Base-by-base conservation (phyloP, 176 grass and related monocot species). In the Ensete ventricosum region DNA sequence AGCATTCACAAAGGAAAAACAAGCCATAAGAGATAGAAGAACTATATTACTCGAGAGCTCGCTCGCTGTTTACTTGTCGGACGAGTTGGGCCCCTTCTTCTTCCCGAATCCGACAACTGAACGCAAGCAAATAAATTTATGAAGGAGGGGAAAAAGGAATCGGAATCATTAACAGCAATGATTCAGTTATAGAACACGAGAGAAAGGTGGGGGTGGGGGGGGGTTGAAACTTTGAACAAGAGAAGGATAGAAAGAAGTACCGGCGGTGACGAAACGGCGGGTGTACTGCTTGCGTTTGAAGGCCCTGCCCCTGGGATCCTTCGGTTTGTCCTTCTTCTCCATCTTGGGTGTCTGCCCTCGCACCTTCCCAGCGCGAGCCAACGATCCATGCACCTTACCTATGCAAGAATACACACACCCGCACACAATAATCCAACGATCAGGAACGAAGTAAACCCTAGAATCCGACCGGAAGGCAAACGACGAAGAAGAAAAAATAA, bases 61-160 rank as follows among this genome's bases (percentile, higher is more conserved):
- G 34, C 34, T 43, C 34, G 34, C 34, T 43, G 34, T 70, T 70
- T 70, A 70, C 48, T 70, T 70, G 43, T 70, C 67, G 4, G 67
- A 70, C 34, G 67, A 70, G 67, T 70, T 70, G 2, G 60, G 75
- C 10, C 60, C 75, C 49, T 20, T 62, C 75, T 66, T 77, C 75
- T 50, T 77, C 7, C 75, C 75, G 50, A 77, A 77, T 65, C 75
- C 75, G 25, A 77, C 75, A 53, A 77, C 75, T 77, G 75, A 43
- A 69, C 26, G 48, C 16, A 29, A 69, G 14, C 13, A 70, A 14
- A 34, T 50, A 69, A 14, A 69, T 27, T 16, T 4, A 53, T 2
- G 11, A 43, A 9, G 49, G 11, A 11, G 16, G 11, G 26, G 1
- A 9, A 53, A 8, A 50, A 70, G 9, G 7, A 8, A 50, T 70